phyloP scores from a whole-genome alignment of 768 basidiomycete genomes.

The Pulveroboletus sp. region DNA sequence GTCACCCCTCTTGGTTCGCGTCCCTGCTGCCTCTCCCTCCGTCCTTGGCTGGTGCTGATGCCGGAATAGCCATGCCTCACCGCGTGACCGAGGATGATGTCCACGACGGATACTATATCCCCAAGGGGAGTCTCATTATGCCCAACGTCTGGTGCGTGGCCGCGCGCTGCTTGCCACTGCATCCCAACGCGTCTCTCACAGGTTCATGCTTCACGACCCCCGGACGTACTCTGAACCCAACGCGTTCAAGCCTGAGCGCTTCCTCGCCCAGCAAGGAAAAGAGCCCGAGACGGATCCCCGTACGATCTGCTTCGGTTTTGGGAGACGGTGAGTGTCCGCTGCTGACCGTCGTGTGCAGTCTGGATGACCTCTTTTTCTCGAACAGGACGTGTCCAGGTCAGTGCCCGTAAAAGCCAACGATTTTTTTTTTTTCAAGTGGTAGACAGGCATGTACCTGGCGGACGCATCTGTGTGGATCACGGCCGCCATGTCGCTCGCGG shows the following conservation, averaged over 20 bases:
- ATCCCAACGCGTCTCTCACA: neutral
- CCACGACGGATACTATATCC: slow-evolving; percentile 58
- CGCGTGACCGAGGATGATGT: slow-evolving; percentile 55
- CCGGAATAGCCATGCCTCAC: slow-evolving; percentile 36
- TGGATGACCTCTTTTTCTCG: neutral
- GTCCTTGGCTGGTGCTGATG: slow-evolving; percentile 28
- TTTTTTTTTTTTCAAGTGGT: neutral
- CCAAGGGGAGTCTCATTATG: slow-evolving; percentile 36
- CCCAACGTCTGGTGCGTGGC: slow-evolving; percentile 20
- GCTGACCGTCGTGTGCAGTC: slow-evolving; percentile 1
- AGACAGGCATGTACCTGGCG: slow-evolving; percentile 46
- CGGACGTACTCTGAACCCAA: slow-evolving; percentile 48
- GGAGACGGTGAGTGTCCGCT: slow-evolving; percentile 43
- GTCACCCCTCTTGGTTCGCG: slow-evolving; percentile 37
- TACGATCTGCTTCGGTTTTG: slow-evolving; percentile 64
- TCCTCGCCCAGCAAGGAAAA: slow-evolving; percentile 35
- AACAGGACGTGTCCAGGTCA: slow-evolving; percentile 29
- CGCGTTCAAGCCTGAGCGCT: slow-evolving; percentile 58
- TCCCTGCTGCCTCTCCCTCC: slow-evolving; percentile 15
- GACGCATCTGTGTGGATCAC: slow-evolving; percentile 47
- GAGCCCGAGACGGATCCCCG: slow-evolving; percentile 53
- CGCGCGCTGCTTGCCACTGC: slow-evolving; percentile 1
- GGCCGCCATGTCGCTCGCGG: slow-evolving; percentile 41
- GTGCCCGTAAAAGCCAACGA: slow-evolving; percentile 10
- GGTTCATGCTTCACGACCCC: slow-evolving; percentile 32